Base-by-base conservation (phyloP, 495 filamentous ascomycete species). In the Umbilicaria muhlenbergii region DNA sequence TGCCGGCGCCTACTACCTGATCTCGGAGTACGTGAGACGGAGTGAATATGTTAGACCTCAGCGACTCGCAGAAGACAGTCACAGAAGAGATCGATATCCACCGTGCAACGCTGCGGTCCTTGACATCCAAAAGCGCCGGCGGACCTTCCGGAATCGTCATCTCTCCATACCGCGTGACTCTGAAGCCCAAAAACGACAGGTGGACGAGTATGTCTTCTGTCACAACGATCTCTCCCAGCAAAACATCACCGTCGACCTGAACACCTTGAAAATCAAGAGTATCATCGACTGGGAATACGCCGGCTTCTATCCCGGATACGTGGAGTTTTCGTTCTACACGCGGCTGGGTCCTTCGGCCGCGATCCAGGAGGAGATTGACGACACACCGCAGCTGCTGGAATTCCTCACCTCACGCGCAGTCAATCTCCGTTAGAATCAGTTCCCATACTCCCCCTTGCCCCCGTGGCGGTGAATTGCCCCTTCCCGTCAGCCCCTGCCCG, bases 381-480 rank as follows among this genome's bases (percentile, higher is more conserved):
- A 92, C 57, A 81, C 86, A 53, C 86, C 87, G 2, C 88, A 94
- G 61, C 68, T 94, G 0, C 68, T 94, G 3, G 88, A 94, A 61
- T 87, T 87, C 48, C 70, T 95, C 5, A 95, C 87, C 21, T 40
- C 38, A 17, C 38, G 16, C 14, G 18, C 24, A 17, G 38, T 40
- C 19, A 21, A 5, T 2, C 19, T 21, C 19, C 19, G 5, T 21
- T 21, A 21, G 19, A 21, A 21, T 21, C 19, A n/a, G n/a, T n/a
- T n/a, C n/a, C n/a, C n/a, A n/a, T n/a, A n/a, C n/a, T n/a, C n/a
- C n/a, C n/a, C n/a, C n/a, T n/a, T n/a, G n/a, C n/a, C n/a, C n/a
- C n/a, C n/a, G n/a, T n/a, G n/a, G n/a, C n/a, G n/a, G n/a, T n/a
- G n/a, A n/a, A n/a, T n/a, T n/a, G n/a, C n/a, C n/a, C n/a, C n/a